Conservation (phyloP, 2,329 filamentous ascomycete species). For the Epichloe sibirici region DNA sequence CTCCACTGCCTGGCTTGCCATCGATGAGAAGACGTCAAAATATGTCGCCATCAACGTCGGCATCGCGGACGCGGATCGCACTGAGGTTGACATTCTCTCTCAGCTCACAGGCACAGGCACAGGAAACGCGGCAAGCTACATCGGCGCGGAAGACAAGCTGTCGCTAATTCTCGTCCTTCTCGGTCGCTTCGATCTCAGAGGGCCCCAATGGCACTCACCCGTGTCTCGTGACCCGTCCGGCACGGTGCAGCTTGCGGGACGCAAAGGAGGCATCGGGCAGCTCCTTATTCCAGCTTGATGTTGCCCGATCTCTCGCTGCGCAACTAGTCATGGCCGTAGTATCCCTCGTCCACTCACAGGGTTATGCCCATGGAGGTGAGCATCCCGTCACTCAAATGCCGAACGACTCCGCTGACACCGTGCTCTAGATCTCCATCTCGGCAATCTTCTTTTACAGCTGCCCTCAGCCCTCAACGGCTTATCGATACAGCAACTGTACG, state of each 20-base stretch:
- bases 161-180: slow-evolving; percentile 10
- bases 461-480: slow-evolving; percentile 11
- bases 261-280: slow-evolving; percentile 8
- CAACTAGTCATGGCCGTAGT: slow-evolving; percentile 20
- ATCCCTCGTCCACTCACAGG: slow-evolving; percentile 7
- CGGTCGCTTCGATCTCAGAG: slow-evolving; percentile 11
- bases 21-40: slow-evolving; percentile 14
- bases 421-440: slow-evolving; percentile 18
- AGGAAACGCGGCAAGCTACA: too few species aligned
- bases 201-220: slow-evolving; percentile 12
- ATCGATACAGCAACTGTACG: slow-evolving; percentile 16
- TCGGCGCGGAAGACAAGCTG: background rate
- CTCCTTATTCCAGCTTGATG: slow-evolving; percentile 4
- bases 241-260: slow-evolving; percentile 15
- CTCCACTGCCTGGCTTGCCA: slow-evolving; percentile 15
- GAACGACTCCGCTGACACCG: background rate
- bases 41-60: slow-evolving; percentile 24
- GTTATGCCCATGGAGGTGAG: slow-evolving; percentile 12
- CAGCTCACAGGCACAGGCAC: background rate
- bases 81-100: slow-evolving; percentile 15
- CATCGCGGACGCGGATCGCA: slow-evolving; percentile 13
- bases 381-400: too few species aligned
- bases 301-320: too few species aligned
- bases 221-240: slow-evolving; percentile 16
- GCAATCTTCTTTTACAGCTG: slow-evolving; percentile 21